Percentiles rank a stretch among this genome's conserved stretches.
Conservation (phyloP, 768 basidiomycete species). For the Mrakia blollopis region DNA sequence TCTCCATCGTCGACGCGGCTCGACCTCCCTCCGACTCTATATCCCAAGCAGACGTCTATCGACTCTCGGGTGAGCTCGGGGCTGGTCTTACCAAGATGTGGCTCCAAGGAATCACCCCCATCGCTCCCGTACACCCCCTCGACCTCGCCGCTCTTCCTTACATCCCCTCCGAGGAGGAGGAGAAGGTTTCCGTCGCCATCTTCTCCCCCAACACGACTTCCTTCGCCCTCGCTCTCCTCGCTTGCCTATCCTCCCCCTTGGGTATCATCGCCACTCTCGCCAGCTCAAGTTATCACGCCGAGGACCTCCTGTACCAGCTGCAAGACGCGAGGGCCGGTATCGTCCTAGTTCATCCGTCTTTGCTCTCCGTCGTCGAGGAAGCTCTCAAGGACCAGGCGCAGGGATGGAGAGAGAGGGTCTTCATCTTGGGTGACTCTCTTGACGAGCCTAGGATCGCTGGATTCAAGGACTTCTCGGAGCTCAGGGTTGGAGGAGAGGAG, state of each 20-base stretch:
- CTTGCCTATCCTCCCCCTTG: background rate
- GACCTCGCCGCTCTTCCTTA: background rate
- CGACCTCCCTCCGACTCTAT: background rate
- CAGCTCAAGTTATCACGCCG: background rate
- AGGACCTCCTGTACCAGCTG: slow-evolving; percentile 2
- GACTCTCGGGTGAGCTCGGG: background rate
- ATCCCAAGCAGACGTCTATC: background rate
- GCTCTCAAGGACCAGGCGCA: background rate
- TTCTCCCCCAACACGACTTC: slow-evolving; percentile 20
- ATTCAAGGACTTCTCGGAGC: background rate
- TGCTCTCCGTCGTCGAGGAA: background rate
- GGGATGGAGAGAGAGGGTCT: background rate
- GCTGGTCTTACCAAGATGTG: slow-evolving; percentile 18
- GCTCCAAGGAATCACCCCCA: background rate
- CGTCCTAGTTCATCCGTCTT: background rate
- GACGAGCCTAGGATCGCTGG: background rate
- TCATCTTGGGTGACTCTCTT: background rate
- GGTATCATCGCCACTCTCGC: slow-evolving; percentile 19
- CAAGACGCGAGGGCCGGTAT: background rate
- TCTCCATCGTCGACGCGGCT: background rate
- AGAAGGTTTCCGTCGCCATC: background rate
- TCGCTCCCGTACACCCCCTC: background rate
- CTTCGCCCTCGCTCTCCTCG: slow-evolving; percentile 11
- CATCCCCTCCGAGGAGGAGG: background rate
- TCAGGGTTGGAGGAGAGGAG: background rate